Conservation (phyloP, 805 yeast species). For the Debaryomyces prosopidis region DNA sequence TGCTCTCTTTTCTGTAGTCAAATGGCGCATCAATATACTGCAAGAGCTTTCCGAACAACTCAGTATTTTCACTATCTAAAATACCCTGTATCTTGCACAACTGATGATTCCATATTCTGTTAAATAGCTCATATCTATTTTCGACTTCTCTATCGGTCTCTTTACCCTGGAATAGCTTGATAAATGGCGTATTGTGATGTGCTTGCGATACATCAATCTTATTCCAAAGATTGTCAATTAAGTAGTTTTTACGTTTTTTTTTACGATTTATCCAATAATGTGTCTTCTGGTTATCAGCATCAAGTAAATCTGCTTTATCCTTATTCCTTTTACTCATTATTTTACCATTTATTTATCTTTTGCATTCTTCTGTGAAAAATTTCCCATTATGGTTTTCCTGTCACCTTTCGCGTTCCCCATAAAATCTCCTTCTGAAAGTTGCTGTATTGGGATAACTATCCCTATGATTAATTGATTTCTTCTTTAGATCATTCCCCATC, state of each 20-base stretch:
- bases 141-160: slow-evolving; percentile 22
- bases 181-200: slow-evolving; percentile 20
- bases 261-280: slow-evolving; percentile 29
- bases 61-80: slow-evolving; percentile 32
- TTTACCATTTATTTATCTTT: too few species aligned
- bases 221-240: neutral
- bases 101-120: slow-evolving; percentile 30
- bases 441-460: too few species aligned
- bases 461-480: too few species aligned
- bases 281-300: slow-evolving; percentile 29
- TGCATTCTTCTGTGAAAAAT: too few species aligned
- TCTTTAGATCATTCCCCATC: too few species aligned
- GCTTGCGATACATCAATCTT: neutral
- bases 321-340: slow-evolving; percentile 1
- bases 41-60: slow-evolving; percentile 26
- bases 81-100: slow-evolving; percentile 24
- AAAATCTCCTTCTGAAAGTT: too few species aligned
- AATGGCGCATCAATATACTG: slow-evolving; percentile 18
- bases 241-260: slow-evolving; percentile 1
- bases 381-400: too few species aligned
- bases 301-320: slow-evolving; percentile 5
- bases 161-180: slow-evolving; percentile 19
- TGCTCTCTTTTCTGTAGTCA: slow-evolving; percentile 1
- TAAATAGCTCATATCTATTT: slow-evolving; percentile 23
- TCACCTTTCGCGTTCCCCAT: too few species aligned